Conservation (phyloP, 352 stramenopile species). For the Discostella stelligera region DNA sequence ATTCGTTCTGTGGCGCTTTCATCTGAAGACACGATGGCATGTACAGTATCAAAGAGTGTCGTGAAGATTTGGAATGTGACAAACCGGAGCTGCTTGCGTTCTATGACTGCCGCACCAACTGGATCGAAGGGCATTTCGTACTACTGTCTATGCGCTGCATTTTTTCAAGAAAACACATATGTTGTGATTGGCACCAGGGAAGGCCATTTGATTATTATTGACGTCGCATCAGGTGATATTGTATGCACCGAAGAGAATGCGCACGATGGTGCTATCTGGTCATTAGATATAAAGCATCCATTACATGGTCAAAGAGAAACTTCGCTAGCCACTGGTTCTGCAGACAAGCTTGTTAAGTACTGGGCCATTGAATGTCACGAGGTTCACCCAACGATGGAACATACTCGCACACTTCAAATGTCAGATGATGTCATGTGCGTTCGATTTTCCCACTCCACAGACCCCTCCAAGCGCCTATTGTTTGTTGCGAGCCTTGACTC, state of each 20-base stretch:
- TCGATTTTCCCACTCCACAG: conserved; percentile 91
- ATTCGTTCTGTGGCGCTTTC: conserved; percentile 75
- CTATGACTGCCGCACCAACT: conserved; percentile 40
- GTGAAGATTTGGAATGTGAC: conserved; percentile 83
- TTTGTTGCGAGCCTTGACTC: conserved; percentile 87
- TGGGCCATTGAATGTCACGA: conserved; percentile 93
- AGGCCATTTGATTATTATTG: conserved; percentile 91
- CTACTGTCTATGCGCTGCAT: conserved; percentile 91
- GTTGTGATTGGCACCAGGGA: conserved; percentile 96
- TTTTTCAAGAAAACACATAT: conserved; percentile 96
- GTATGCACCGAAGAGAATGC: conserved; percentile 83
- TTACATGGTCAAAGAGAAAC: conserved; percentile 83
- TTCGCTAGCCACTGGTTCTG: conserved; percentile 92
- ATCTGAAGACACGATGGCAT: conserved; percentile 76
- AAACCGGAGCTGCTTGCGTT: conserved; percentile 73
- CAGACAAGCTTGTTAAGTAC: conserved; percentile 98
- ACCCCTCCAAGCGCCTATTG: conserved; percentile 80
- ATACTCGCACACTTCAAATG: conserved; percentile 97
- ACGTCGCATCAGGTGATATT: conserved; percentile 93
- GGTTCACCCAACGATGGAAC: conserved; percentile 89
- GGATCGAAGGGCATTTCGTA: conserved; percentile 41
- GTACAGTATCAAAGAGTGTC: conserved; percentile 77
- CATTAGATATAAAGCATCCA: conserved; percentile 87
- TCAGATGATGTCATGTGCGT: conserved; percentile 97
- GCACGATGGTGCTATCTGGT: conserved; percentile 95